Percentiles rank a stretch among this genome's conserved stretches.
Conservation (phyloP, 2,329 filamentous ascomycete genomes). For the Remersonia thermophila region DNA sequence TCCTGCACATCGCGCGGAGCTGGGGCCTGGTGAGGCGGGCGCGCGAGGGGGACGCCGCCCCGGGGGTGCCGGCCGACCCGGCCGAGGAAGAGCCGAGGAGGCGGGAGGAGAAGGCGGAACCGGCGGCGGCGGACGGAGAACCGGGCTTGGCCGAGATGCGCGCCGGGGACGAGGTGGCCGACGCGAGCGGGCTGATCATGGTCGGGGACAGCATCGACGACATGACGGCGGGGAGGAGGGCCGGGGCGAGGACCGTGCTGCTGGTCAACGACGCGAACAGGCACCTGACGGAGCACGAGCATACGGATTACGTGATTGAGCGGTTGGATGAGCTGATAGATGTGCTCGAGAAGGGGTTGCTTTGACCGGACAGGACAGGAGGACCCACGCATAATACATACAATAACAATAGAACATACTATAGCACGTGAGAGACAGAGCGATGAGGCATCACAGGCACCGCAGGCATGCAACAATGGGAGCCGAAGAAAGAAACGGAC, state of each 20-base stretch:
- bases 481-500: too few species aligned
- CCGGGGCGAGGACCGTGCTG: constrained; percentile 83
- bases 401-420: too few species aligned
- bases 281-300: constrained; percentile 54
- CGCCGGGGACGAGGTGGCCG: constrained; percentile 18
- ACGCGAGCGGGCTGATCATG: constrained; percentile 45
- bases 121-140: not conserved
- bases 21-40: constrained; percentile 50
- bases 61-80: constrained; percentile 13
- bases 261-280: constrained; percentile 72
- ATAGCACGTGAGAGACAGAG: too few species aligned
- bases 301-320: constrained; percentile 64
- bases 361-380: too few species aligned
- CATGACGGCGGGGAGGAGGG: constrained; percentile 72
- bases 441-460: too few species aligned
- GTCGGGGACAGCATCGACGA: constrained; percentile 80
- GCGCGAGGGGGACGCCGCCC: too few species aligned
- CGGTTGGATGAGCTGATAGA: constrained; percentile 64
- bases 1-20: constrained; percentile 66
- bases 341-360: constrained; percentile 63
- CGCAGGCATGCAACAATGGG: too few species aligned
- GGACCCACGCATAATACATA: too few species aligned
- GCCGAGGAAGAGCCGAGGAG: too few species aligned
- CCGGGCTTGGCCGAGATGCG: too few species aligned
- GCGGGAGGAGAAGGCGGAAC: too few species aligned